Evolutionary conservation across 768 basidiomycete species (phyloP), one percentile per base, ranked within the genome.

Genomic region (Leccinum incarnatum): DNA sequence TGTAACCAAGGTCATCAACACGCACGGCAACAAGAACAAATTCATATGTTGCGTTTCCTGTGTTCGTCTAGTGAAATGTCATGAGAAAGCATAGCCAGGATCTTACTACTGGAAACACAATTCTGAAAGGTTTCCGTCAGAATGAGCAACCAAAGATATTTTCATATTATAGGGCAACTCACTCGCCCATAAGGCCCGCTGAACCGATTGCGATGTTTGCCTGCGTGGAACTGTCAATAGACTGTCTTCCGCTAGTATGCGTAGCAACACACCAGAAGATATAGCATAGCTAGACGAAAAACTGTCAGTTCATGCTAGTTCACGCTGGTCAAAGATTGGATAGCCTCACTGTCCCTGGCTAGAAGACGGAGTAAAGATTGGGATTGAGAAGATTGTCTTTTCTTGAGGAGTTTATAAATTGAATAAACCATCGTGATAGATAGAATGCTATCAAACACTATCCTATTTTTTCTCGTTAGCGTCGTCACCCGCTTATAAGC

Each of bases 291-390:
- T 59, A 30, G 14, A 17, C 6, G 17, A 45, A 25, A 34, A 3
- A 30, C 3, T 12, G 37, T 57, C 21, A 57, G 29, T 32, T 21
- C 3, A 45, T n/a, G 29, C 12, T 23, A 27, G 40, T 17, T 14
- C 9, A 32, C 23, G 2, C 47, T 48, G 47, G 40, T 11, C n/a
- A 42, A 29, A 47, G 4, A 45, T 59, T 58, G 25, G 10, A 30
- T 23, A 8, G n/a, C 7, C 62, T 63, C 47, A 64, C 62, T 62
- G 17, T 63, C 62, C 49, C 36, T 29, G 9, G 47, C 12, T 8
- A 63, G 62, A 17, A 47, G 1, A n/a, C 5, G 23, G 9, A 61
- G n/a, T 2, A 65, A 30, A 2, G 30, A 6, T n/a, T 51, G 50
- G 12, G 42, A 40, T 1, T 27, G 51, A 4, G 56, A 50, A 36